These are phyloP conservation scores for Diddensiella caesifluorescens DNA, from an alignment of 805 yeast genomes.

Conservation along the genomic window DNA sequence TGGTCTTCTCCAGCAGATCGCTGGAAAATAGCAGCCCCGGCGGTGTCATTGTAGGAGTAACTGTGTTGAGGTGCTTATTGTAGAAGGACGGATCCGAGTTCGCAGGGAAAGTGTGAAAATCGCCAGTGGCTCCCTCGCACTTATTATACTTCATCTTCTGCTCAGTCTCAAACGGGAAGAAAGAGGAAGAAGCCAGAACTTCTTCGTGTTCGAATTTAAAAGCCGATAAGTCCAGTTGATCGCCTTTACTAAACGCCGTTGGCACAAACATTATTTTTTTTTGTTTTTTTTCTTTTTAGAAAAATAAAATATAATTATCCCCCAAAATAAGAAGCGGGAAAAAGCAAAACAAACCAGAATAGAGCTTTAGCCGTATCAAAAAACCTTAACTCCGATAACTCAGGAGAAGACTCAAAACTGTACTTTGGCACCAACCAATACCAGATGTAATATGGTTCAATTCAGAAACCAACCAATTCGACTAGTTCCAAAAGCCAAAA, in stretches of 20 bases:
- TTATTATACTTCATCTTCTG: background rate
- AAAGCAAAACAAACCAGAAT: no score
- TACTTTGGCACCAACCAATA: no score
- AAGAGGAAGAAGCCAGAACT: background rate
- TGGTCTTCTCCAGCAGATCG: background rate
- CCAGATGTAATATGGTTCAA: no score
- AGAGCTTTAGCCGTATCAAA: no score
- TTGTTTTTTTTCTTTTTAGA: no score
- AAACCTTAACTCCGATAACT: no score
- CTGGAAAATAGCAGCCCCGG: slow-evolving; percentile 2
- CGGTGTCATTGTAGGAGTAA: slow-evolving; percentile 7
- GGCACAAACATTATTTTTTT: background rate
- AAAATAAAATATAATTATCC: no score
- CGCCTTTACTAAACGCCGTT: slow-evolving; percentile 3
- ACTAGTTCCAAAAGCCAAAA: no score
- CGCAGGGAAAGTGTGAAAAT: background rate
- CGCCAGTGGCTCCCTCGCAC: background rate
- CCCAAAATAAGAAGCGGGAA: no score
- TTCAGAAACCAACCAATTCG: no score
- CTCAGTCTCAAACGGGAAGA: background rate
- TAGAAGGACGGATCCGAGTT: background rate
- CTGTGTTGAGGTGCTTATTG: background rate
- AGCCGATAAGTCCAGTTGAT: no score
- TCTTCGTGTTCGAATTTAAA: background rate
- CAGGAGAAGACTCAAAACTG: no score